A percentile compares a stretch with the other conserved stretches of the same genome.
Conservation (phyloP, 2,329 filamentous ascomycete genomes). For the Leptographium wingfieldii region DNA sequence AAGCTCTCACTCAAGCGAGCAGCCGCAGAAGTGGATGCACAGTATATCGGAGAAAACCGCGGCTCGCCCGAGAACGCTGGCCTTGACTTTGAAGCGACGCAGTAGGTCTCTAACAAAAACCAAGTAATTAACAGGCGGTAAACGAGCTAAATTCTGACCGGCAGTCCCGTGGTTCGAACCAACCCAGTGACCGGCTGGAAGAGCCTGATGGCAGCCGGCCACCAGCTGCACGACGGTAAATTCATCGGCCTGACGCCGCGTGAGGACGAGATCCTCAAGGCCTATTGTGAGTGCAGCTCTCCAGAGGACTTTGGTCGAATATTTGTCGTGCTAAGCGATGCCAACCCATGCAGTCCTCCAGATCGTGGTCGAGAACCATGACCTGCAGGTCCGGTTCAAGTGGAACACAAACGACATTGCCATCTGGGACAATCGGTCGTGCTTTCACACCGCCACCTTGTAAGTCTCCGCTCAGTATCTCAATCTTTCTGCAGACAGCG, state of each 20-base stretch:
- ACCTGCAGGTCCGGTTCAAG: constrained; percentile 34
- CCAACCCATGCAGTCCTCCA: constrained; percentile 23
- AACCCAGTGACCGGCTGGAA: constrained; percentile 55
- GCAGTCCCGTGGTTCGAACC: constrained; percentile 39
- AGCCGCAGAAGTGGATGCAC: constrained; percentile 19
- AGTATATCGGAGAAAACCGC: constrained; percentile 31
- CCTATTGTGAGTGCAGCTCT: constrained; percentile 13
- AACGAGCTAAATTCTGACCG: neutral
- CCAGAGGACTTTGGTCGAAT: constrained; percentile 10
- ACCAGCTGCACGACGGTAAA: constrained; percentile 22
- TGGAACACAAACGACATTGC: constrained; percentile 31
- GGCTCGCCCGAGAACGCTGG: constrained; percentile 44
- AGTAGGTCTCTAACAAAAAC: constrained; percentile 14
- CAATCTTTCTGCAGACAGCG: no score
- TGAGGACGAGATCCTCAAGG: constrained; percentile 21
- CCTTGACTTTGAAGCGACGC: constrained; percentile 31
- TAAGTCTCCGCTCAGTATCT: neutral
- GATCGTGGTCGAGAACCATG: constrained; percentile 32
- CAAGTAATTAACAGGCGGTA: no score
- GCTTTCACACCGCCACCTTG: neutral
- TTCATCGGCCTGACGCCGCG: constrained; percentile 30
- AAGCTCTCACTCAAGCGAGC: neutral
- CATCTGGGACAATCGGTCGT: neutral
- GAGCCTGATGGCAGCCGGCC: constrained; percentile 31
- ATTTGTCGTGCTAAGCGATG: no score